Evolutionary conservation across 2,329 filamentous ascomycete species (phyloP).

Genomic region (Fusarium chuoi): DNA sequence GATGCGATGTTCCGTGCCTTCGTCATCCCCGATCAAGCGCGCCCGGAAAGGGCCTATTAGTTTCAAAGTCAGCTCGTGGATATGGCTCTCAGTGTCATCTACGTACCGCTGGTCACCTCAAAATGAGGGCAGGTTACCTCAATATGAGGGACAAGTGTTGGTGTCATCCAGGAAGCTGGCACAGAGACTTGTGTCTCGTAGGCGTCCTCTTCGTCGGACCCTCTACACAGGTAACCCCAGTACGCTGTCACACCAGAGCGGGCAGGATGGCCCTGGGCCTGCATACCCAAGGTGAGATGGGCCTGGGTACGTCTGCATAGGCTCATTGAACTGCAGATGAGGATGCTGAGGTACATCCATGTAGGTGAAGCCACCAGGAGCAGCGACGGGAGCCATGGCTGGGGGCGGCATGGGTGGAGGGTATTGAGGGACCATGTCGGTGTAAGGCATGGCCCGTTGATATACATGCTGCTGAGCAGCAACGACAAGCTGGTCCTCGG

Average conservation of each 20-base stretch:
- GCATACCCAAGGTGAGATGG: background rate
- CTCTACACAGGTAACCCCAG: background rate
- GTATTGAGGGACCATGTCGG: background rate
- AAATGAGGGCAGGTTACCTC: background rate
- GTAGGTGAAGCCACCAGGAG: background rate
- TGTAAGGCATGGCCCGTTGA: background rate
- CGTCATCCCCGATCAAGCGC: background rate
- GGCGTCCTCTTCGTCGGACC: background rate
- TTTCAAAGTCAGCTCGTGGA: background rate
- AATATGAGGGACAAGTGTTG: background rate
- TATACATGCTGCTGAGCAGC: background rate
- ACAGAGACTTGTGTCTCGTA: background rate
- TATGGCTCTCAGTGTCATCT: background rate
- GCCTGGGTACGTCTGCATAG: background rate
- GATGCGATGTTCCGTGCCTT: background rate
- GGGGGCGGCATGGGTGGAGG: background rate
- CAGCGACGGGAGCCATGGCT: background rate
- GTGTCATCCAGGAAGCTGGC: background rate
- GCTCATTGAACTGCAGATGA: background rate
- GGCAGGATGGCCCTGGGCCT: background rate
- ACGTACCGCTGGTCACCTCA: background rate
- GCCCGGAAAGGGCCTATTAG: background rate
- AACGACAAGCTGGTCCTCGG: background rate
- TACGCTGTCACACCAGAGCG: background rate
- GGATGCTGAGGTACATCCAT: conserved; percentile 1